A percentile compares a stretch with the other conserved stretches of the same genome.
Evolutionary conservation across 441 rosid genomes (phyloP).

Genomic region (Pelargonium australe): DNA sequence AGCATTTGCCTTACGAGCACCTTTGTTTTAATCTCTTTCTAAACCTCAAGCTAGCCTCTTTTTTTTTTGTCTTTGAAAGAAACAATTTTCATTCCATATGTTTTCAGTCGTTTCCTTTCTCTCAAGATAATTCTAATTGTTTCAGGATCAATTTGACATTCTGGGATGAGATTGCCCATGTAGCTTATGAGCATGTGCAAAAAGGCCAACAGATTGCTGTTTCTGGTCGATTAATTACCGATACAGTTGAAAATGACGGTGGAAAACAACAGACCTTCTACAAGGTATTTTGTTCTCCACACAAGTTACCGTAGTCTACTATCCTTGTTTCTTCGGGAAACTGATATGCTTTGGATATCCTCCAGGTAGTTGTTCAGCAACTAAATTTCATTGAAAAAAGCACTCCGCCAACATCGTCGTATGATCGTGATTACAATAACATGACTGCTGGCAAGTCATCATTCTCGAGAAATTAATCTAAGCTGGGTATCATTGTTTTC

Average conservation of each 20-base stretch:
- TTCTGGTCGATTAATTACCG: slow-evolving; percentile 50
- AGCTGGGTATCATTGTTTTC: background rate
- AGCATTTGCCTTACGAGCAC: too few species aligned
- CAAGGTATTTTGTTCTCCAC: slow-evolving; percentile 35
- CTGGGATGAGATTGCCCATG: slow-evolving; percentile 58
- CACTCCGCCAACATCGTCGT: slow-evolving; percentile 16
- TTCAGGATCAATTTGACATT: slow-evolving; percentile 57
- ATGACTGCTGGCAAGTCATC: slow-evolving; percentile 28
- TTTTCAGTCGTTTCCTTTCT: background rate
- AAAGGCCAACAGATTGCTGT: slow-evolving; percentile 59
- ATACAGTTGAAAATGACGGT: slow-evolving; percentile 41
- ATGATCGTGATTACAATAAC: slow-evolving; percentile 28
- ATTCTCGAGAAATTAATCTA: background rate
- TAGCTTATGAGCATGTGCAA: slow-evolving; percentile 46
- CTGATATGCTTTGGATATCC: slow-evolving; percentile 2
- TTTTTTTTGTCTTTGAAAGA: background rate
- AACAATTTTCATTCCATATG: background rate
- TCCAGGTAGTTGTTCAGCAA: slow-evolving; percentile 56
- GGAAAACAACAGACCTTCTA: slow-evolving; percentile 53
- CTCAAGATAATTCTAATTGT: background rate
- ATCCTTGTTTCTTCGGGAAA: background rate
- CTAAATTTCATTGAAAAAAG: slow-evolving; percentile 50
- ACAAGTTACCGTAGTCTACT: background rate
- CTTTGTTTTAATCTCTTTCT: too few species aligned
- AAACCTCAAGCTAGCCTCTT: background rate